Conservation (phyloP, 176 grass and related monocot species). For the Aegilops longissima region DNA sequence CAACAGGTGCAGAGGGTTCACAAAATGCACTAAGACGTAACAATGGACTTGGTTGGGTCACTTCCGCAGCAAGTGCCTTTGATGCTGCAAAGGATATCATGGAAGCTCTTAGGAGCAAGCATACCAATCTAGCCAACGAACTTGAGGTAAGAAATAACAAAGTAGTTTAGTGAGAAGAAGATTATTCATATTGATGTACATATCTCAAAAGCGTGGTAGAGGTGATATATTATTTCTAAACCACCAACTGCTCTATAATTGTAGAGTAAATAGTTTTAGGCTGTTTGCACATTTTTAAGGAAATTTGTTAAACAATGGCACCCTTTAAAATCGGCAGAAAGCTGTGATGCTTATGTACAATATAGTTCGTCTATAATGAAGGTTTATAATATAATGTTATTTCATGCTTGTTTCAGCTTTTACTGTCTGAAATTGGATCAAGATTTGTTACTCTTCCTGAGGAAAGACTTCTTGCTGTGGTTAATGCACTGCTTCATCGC, state of each 20-base stretch:
- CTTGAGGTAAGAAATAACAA: conserved; percentile 47
- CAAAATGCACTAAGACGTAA: conserved; percentile 63
- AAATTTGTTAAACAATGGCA: background rate
- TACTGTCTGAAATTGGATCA: conserved; percentile 99
- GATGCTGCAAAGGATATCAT: conserved; percentile 99
- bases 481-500: conserved; percentile 96
- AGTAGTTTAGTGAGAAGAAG: background rate
- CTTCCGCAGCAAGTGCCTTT: conserved; percentile 93
- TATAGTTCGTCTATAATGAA: background rate
- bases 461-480: conserved; percentile 93
- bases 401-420: conserved; percentile 61
- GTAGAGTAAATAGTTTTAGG: background rate
- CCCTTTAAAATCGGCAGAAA: conserved; percentile 10
- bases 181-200: background rate
- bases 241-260: background rate
- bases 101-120: conserved; percentile 97
- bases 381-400: conserved; percentile 20
- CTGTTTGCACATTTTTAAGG: background rate
- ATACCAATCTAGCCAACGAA: conserved; percentile 64
- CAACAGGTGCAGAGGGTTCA: conserved; percentile 51
- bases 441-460: conserved; percentile 99
- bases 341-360: background rate
- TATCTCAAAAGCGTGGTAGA: background rate
- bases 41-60: conserved; percentile 64
- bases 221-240: background rate